A percentile compares a stretch with the other conserved stretches of the same genome.
Evolutionary conservation across 768 basidiomycete species (phyloP).

Genomic region (Daedalea quercina): DNA sequence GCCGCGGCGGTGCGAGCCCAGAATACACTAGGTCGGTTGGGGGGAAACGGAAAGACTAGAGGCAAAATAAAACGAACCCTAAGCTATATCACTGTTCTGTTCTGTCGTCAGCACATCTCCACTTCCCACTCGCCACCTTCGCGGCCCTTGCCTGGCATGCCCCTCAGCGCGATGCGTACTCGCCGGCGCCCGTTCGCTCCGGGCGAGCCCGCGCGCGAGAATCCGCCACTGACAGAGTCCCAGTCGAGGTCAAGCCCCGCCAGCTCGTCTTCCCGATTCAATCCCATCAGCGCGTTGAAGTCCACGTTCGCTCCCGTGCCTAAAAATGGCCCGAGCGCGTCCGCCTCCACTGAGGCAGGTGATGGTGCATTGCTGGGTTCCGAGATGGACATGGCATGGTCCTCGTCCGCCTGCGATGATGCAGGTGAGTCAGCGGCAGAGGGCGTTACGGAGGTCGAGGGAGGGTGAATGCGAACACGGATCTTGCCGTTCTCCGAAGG

Average conservation of each 20-base stretch:
- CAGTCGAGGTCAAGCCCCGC: conserved; percentile 11
- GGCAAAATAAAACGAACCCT: not conserved
- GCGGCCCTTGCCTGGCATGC: conserved; percentile 50
- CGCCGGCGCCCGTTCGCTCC: conserved; percentile 36
- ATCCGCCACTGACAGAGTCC: conserved; percentile 6
- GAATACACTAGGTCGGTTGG: not conserved
- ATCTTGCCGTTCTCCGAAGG: conserved; percentile 64
- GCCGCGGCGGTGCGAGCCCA: not conserved
- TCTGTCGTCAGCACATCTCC: conserved; percentile 43
- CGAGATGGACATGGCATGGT: conserved; percentile 1
- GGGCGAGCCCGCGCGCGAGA: conserved; percentile 16
- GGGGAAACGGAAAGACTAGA: not conserved
- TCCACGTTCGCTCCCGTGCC: conserved; percentile 35
- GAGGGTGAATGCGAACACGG: conserved; percentile 64
- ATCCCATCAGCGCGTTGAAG: not conserved
- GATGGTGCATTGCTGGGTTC: not conserved
- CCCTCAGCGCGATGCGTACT: conserved; percentile 62
- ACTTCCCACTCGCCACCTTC: conserved; percentile 80
- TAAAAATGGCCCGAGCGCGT: conserved; percentile 49
- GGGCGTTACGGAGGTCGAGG: conserved; percentile 28
- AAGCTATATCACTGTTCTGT: not conserved
- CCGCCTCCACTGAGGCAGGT: conserved; percentile 6
- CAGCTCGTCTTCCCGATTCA: not conserved
- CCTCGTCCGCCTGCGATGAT: conserved; percentile 1
- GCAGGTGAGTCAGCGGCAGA: conserved; percentile 22